Percentiles rank a stretch among this genome's conserved stretches.
These are phyloP conservation scores for Rhodotorula sp. DNA, from an alignment of 1,284 basidiomycete species.

Conservation along the genomic window DNA sequence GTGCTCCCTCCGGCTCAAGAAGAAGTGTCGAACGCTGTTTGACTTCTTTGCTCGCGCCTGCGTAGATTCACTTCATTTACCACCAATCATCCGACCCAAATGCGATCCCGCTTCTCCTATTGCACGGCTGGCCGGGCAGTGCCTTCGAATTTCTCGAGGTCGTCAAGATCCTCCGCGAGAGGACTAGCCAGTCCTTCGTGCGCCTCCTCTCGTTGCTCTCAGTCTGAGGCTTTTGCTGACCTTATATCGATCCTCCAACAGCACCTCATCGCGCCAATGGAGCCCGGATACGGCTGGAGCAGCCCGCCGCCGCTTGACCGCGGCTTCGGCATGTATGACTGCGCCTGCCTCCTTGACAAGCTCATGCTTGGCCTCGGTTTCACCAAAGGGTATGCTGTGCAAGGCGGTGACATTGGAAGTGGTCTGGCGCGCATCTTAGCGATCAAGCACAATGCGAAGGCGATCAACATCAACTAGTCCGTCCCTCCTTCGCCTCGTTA, in stretches of 20 bases:
- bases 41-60: not conserved
- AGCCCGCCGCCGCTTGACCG: conserved; percentile 43
- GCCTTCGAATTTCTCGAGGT: conserved; percentile 47
- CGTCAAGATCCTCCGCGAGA: conserved; percentile 44
- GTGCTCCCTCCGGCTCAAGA: too few species aligned
- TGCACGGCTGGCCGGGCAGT: conserved; percentile 49
- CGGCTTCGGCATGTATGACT: conserved; percentile 47
- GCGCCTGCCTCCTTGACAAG: conserved; percentile 47
- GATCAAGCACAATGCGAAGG: conserved; percentile 19
- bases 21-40: not conserved
- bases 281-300: conserved; percentile 47
- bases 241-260: not conserved
- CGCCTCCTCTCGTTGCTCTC: not conserved
- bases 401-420: conserved; percentile 39
- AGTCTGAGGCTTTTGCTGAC: rapidly evolving
- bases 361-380: conserved; percentile 52
- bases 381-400: conserved; percentile 48
- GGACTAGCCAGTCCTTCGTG: conserved; percentile 45
- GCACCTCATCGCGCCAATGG: conserved; percentile 48
- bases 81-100: conserved; percentile 42
- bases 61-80: conserved; percentile 48
- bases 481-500: not conserved
- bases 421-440: conserved; percentile 33
- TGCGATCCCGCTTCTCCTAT: conserved; percentile 49
- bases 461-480: conserved; percentile 40